Percentiles rank a stretch among this genome's conserved stretches.
These are phyloP conservation scores for Scutellaria minor DNA, from an alignment of 257 asterid species.

Conservation along the genomic window DNA sequence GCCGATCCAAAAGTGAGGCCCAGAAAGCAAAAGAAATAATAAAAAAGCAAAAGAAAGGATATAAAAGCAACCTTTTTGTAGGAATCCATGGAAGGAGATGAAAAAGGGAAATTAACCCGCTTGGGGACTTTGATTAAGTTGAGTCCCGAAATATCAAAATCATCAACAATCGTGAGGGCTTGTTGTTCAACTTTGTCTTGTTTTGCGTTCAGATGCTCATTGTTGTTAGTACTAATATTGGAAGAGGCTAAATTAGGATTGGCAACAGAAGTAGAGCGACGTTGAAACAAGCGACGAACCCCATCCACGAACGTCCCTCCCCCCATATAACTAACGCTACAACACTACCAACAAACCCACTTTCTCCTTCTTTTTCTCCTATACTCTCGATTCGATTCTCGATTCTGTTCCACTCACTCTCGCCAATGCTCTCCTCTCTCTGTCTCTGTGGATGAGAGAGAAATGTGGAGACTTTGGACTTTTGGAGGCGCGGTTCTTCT, in stretches of 20 bases:
- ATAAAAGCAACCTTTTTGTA: slow-evolving; percentile 62
- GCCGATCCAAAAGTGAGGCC: slow-evolving; percentile 4
- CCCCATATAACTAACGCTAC: slow-evolving; percentile 67
- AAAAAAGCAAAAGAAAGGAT: neutral
- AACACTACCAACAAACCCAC: slow-evolving; percentile 9
- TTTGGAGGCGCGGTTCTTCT: slow-evolving; percentile 28
- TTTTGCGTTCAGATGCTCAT: slow-evolving; percentile 37
- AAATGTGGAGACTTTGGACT: slow-evolving; percentile 21
- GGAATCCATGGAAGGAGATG: slow-evolving; percentile 67
- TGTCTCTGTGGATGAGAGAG: slow-evolving; percentile 34
- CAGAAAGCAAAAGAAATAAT: neutral
- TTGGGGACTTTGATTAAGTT: slow-evolving; percentile 67
- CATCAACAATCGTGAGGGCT: slow-evolving; percentile 49
- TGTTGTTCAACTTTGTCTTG: slow-evolving; percentile 24
- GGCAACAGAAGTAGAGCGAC: slow-evolving; percentile 47
- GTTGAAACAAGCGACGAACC: slow-evolving; percentile 82
- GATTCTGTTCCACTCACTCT: slow-evolving; percentile 51
- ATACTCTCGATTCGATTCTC: slow-evolving; percentile 44
- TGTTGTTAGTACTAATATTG: slow-evolving; percentile 36
- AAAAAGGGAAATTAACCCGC: slow-evolving; percentile 53
- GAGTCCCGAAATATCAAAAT: slow-evolving; percentile 77
- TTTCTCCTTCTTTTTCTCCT: slow-evolving; percentile 31
- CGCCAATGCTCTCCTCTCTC: slow-evolving; percentile 37
- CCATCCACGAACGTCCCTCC: slow-evolving; percentile 92
- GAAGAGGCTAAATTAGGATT: slow-evolving; percentile 36